phyloP scores from a whole-genome alignment of 495 filamentous ascomycete genomes.

The Talaromyces borbonicus region DNA sequence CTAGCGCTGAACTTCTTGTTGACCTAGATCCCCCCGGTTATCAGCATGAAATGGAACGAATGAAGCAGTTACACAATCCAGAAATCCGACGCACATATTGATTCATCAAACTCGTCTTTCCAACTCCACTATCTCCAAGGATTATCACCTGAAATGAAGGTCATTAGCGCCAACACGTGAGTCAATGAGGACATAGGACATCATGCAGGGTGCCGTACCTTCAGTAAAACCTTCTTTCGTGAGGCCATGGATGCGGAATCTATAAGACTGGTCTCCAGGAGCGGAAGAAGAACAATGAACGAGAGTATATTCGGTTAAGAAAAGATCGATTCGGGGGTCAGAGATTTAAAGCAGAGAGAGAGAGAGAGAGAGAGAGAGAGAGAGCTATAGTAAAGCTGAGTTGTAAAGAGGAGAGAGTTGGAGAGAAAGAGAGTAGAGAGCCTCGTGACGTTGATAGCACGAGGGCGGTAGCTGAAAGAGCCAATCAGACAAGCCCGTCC shows the following conservation, averaged over 20 bases:
- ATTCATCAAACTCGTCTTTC: slow-evolving; percentile 99
- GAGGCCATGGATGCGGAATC: slow-evolving; percentile 57
- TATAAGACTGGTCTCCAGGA: slow-evolving; percentile 6
- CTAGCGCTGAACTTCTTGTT: slow-evolving; percentile 99
- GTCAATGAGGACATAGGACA: too few relatives aligned
- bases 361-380: slow-evolving; percentile 5
- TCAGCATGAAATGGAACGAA: too few relatives aligned
- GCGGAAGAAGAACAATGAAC: slow-evolving; percentile 1
- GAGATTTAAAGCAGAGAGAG: not conserved
- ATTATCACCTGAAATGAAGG: slow-evolving; percentile 73
- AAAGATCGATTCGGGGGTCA: not conserved
- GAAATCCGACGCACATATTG: slow-evolving; percentile 99
- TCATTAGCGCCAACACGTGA: not conserved
- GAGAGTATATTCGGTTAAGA: not conserved
- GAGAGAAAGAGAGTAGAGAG: slow-evolving; percentile 2
- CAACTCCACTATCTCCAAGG: slow-evolving; percentile 94
- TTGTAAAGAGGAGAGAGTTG: slow-evolving; percentile 12
- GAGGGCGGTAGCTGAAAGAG: slow-evolving; percentile 4
- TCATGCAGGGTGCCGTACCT: slow-evolving; percentile 61
- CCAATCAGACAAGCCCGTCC: not conserved
- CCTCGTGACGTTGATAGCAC: slow-evolving; percentile 10
- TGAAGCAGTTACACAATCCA: too few relatives aligned
- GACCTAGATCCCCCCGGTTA: slow-evolving; percentile 49
- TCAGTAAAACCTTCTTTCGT: slow-evolving; percentile 93
- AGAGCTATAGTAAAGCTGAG: slow-evolving; percentile 11